phyloP scores from a whole-genome alignment of 352 stramenopile genomes.

The Phytophthora multivora region DNA sequence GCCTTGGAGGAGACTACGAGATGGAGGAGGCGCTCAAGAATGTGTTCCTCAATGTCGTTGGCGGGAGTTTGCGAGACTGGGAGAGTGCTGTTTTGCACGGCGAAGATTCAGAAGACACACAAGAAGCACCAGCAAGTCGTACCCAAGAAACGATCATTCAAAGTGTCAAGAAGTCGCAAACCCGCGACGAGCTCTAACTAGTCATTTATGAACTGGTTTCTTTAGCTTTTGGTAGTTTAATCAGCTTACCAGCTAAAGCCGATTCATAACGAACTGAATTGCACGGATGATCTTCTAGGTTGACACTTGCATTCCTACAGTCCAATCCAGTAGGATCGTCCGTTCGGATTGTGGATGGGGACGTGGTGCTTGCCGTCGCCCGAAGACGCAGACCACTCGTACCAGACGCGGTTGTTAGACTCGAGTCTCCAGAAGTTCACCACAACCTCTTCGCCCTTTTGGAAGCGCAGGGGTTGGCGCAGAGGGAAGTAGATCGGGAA shows the following conservation, averaged over 20 bases:
- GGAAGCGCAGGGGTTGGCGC: conserved; percentile 86
- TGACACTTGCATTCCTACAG: conserved; percentile 58
- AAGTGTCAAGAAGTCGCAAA: conserved; percentile 12
- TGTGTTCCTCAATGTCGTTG: conserved; percentile 46
- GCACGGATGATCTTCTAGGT: neutral
- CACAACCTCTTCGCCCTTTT: conserved; percentile 74
- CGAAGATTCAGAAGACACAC: conserved; percentile 1
- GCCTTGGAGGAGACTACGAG: conserved; percentile 23
- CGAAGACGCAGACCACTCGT: conserved; percentile 95
- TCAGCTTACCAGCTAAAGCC: conserved; percentile 4
- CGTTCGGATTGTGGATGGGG: conserved; percentile 97
- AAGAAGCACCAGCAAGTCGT: neutral
- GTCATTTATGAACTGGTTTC: neutral
- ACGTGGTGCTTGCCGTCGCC: conserved; percentile 47
- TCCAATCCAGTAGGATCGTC: conserved; percentile 95
- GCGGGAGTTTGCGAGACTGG: conserved; percentile 44
- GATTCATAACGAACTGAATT: conserved; percentile 6
- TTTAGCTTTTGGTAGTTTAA: conserved; percentile 10
- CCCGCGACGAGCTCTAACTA: conserved; percentile 31
- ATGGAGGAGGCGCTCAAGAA: conserved; percentile 45
- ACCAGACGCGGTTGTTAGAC: conserved; percentile 94
- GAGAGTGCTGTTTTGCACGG: conserved; percentile 21
- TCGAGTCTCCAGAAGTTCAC: conserved; percentile 94
- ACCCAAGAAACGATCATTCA: conserved; percentile 3
- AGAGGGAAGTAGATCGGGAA: conserved; percentile 99